A percentile compares a stretch with the other conserved stretches of the same genome.
Evolutionary conservation across 441 rosid genomes (phyloP).

Genomic region (Aquilaria agallochum): DNA sequence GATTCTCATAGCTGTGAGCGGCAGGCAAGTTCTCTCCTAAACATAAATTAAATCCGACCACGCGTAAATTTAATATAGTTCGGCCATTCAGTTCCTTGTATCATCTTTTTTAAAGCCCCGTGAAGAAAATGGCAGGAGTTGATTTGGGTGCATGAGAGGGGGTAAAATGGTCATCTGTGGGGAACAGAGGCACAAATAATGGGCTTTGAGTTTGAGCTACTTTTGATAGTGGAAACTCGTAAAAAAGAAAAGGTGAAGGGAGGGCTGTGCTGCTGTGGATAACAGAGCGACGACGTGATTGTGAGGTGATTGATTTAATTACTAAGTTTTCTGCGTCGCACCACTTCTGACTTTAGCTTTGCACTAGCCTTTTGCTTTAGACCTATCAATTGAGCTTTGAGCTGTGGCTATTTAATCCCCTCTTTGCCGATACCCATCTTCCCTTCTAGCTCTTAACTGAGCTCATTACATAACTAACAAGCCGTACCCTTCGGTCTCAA

Average conservation of each 20-base stretch:
- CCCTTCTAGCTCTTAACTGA: constrained; percentile 31
- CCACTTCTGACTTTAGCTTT: constrained; percentile 9
- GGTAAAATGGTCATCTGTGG: constrained; percentile 24
- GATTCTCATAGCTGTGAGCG: no score
- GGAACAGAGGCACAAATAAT: constrained; percentile 17
- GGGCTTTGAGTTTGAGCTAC: constrained; percentile 3
- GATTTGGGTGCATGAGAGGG: not conserved
- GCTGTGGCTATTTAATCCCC: constrained; percentile 40
- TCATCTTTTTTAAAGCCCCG: no score
- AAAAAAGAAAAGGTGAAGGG: constrained; percentile 2
- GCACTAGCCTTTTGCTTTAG: no score
- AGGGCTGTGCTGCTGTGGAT: constrained; percentile 12
- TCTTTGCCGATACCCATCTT: constrained; percentile 13
- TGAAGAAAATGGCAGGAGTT: no score
- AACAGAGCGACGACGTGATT: constrained; percentile 9
- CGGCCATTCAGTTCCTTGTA: no score
- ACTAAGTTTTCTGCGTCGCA: not conserved
- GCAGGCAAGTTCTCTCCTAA: not conserved
- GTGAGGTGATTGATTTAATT: not conserved
- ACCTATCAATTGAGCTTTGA: no score
- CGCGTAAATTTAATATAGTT: not conserved
- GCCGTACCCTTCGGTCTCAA: constrained; percentile 23
- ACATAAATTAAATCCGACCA: not conserved
- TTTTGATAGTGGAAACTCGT: constrained; percentile 19
- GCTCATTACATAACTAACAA: constrained; percentile 10